Percentiles rank a stretch among this genome's conserved stretches.
Evolutionary conservation across 2,329 filamentous ascomycete species (phyloP).

Genomic region (Pseudogymnoascus sp.): DNA sequence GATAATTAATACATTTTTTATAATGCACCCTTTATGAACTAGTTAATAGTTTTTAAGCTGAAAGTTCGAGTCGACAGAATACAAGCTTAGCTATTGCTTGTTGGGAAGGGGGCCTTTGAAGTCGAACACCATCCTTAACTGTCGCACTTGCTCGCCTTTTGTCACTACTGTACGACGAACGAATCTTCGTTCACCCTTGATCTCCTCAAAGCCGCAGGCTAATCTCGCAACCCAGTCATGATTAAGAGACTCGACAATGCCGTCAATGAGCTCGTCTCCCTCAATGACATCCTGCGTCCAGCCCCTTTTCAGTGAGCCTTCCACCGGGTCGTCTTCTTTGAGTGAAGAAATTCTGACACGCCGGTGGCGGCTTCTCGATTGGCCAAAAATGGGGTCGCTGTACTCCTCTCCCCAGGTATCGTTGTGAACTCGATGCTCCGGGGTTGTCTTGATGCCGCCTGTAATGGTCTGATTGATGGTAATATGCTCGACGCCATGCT

Average conservation of each 20-base stretch:
- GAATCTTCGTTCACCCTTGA: neutral
- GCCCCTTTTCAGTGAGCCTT: neutral
- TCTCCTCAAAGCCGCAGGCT: neutral
- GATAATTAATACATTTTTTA: too few relatives aligned
- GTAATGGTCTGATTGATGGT: neutral
- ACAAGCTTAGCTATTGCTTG: neutral
- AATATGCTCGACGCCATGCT: neutral
- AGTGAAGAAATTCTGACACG: neutral
- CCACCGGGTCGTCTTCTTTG: neutral
- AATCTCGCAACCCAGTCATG: neutral
- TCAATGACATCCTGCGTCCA: neutral
- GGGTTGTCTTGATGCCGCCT: neutral
- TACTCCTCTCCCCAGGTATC: neutral
- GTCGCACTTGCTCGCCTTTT: neutral
- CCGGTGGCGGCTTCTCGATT: neutral
- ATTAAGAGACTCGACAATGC: neutral
- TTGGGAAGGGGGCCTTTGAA: neutral
- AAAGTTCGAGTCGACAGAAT: neutral
- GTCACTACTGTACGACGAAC: conserved; percentile 2
- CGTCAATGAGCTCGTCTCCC: neutral
- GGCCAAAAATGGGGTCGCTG: neutral
- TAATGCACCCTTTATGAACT: too few relatives aligned
- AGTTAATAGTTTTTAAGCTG: neutral
- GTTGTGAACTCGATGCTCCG: neutral
- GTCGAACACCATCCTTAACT: neutral